These are phyloP conservation scores for Hanseniaspora thailandica DNA, from an alignment of 805 yeast species.

Conservation along the genomic window DNA sequence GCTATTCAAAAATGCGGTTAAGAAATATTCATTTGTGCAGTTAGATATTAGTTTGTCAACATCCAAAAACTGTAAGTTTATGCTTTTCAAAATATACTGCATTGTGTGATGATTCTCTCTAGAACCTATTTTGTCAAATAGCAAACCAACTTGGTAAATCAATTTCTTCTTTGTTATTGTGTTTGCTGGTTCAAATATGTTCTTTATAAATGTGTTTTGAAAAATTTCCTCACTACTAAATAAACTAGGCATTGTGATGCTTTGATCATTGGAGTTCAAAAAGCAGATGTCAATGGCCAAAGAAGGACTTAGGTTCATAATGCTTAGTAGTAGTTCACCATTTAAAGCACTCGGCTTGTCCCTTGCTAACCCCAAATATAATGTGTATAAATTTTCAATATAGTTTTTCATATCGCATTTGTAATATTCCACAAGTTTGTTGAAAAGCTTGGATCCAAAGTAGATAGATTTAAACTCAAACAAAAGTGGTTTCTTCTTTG, in stretches of 20 bases:
- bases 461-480: constrained; percentile 19
- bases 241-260: not conserved
- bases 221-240: not conserved
- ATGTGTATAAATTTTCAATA: not conserved
- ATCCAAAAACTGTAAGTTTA: constrained; percentile 11
- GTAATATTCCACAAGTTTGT: constrained; percentile 14
- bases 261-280: not conserved
- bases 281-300: not conserved
- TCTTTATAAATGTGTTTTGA: not conserved
- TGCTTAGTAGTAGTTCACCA: constrained; percentile 7
- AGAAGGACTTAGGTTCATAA: constrained; percentile 1
- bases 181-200: not conserved
- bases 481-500: not conserved
- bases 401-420: constrained; percentile 2
- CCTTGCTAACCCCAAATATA: not conserved
- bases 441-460: constrained; percentile 29
- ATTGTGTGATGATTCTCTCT: not conserved
- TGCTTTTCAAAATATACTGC: not conserved
- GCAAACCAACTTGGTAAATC: not conserved
- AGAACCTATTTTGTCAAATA: not conserved
- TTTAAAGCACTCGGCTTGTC: not conserved
- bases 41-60: not conserved
- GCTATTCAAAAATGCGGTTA: constrained; percentile 14
- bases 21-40: not conserved
- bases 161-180: constrained; percentile 5